phyloP scores from a whole-genome alignment of 2,329 filamentous ascomycete species.

The Colletotrichum tanaceti region DNA sequence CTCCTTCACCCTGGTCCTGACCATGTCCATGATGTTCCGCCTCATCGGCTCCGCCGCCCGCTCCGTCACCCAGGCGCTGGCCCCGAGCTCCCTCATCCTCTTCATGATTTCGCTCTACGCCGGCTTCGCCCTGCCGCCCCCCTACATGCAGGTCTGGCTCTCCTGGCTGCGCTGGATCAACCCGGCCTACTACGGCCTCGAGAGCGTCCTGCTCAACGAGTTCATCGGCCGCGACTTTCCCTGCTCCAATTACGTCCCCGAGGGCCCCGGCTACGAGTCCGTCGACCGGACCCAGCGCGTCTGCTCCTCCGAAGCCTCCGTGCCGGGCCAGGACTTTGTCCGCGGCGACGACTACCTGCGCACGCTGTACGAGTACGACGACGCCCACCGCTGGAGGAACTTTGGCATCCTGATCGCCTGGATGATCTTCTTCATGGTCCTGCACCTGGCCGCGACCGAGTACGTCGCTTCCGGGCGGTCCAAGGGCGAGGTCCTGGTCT shows the following conservation, averaged over 20 bases:
- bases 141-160: conserved; percentile 61
- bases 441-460: conserved; percentile 64
- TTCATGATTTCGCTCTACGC: conserved; percentile 58
- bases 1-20: conserved; percentile 67
- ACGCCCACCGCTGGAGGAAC: conserved; percentile 66
- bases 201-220: conserved; percentile 72
- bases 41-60: conserved; percentile 53
- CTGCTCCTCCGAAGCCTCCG: conserved; percentile 61
- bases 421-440: conserved; percentile 58
- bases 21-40: conserved; percentile 76
- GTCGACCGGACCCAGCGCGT: conserved; percentile 49
- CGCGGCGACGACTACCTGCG: conserved; percentile 61
- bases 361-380: conserved; percentile 59
- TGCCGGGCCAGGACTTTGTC: conserved; percentile 57
- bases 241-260: conserved; percentile 56
- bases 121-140: conserved; percentile 56
- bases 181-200: conserved; percentile 71
- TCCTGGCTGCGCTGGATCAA: conserved; percentile 75
- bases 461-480: conserved; percentile 60
- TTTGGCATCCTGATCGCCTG: conserved; percentile 65
- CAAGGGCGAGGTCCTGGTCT: conserved; percentile 71
- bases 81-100: conserved; percentile 63
- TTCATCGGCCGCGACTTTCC: conserved; percentile 60
- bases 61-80: conserved; percentile 64
- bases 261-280: conserved; percentile 45